Percentiles rank a stretch among this genome's conserved stretches.
Conservation (phyloP, 176 grass and related monocot genomes). For the Triticum aestivum region DNA sequence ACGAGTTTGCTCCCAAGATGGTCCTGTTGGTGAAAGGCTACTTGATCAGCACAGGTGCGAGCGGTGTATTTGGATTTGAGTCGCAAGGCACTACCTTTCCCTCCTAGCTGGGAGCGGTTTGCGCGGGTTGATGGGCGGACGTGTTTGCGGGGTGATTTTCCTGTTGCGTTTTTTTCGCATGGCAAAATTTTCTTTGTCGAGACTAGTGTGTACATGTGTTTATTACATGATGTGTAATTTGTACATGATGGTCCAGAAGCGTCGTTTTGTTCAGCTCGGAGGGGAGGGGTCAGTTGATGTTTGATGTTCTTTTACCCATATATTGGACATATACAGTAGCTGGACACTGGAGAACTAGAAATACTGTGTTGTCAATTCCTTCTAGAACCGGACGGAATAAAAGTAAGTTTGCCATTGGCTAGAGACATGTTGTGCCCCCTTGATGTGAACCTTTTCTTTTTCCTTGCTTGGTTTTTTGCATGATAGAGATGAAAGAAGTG, state of each 20-base stretch:
- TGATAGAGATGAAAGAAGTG: neutral
- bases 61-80: constrained; percentile 38
- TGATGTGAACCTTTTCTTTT: too few relatives aligned
- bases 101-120: neutral
- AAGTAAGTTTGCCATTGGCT: neutral
- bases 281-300: neutral
- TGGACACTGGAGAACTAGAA: constrained; percentile 20
- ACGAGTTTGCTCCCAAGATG: neutral
- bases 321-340: constrained; percentile 34
- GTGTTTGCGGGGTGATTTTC: constrained; percentile 34
- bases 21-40: neutral
- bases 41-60: constrained; percentile 21
- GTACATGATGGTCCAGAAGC: constrained; percentile 49
- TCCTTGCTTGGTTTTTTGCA: too few relatives aligned
- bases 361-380: neutral
- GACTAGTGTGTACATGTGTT: constrained; percentile 53
- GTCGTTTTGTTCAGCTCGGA: constrained; percentile 30
- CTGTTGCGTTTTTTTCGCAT: constrained; percentile 23
- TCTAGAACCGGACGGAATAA: constrained; percentile 35
- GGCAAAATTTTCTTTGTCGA: constrained; percentile 32
- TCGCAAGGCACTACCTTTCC: constrained; percentile 25
- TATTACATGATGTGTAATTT: constrained; percentile 55
- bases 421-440: neutral
- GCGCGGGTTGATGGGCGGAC: constrained; percentile 10
- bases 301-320: neutral